Conservation (phyloP, 2,329 filamentous ascomycete species). For the Grosmannia clavigera region DNA sequence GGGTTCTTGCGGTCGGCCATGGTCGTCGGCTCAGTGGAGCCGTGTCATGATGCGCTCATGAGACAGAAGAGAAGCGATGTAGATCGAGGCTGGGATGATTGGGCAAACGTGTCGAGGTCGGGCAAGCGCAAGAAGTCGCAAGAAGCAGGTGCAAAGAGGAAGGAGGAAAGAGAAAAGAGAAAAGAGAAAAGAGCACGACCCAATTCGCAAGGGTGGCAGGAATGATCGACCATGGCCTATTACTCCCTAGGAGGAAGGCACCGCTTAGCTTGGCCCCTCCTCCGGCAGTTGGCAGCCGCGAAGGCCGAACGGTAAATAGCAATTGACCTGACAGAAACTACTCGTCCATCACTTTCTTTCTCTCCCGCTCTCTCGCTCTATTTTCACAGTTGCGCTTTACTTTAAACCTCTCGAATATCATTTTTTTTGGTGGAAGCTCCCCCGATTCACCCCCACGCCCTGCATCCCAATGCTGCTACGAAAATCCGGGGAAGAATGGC, state of each 20-base stretch:
- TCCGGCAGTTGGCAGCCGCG: neutral
- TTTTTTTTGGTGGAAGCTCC: neutral
- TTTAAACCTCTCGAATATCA: no score
- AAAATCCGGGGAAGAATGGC: neutral
- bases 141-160: neutral
- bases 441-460: neutral
- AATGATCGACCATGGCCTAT: neutral
- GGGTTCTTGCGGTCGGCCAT: constrained; percentile 35
- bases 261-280: neutral
- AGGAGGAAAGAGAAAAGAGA: neutral
- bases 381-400: no score
- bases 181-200: neutral
- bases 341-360: neutral
- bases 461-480: neutral
- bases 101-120: neutral
- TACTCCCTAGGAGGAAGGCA: neutral
- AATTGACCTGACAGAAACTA: neutral
- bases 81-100: neutral
- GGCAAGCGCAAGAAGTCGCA: no score
- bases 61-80: neutral
- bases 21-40: constrained; percentile 2
- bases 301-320: neutral
- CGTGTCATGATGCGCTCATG: neutral
- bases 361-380: no score
- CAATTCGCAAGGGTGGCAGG: neutral